Percentiles rank a stretch among this genome's conserved stretches.
Conservation (phyloP, 179 eudicot species). For the Carnegiea gigantea region DNA sequence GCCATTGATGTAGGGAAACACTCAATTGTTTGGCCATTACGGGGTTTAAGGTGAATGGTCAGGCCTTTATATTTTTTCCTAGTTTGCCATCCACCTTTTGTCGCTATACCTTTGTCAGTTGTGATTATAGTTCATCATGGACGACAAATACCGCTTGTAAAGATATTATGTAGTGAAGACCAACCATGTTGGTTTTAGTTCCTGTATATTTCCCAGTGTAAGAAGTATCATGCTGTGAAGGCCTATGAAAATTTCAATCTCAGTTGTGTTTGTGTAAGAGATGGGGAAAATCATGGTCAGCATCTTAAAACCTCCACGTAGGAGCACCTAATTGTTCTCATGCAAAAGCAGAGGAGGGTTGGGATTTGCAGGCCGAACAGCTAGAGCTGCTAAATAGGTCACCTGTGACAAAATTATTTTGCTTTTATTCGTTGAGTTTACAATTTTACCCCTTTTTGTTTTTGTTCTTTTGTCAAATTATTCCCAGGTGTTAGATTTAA, state of each 20-base stretch:
- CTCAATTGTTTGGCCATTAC: slow-evolving; percentile 2
- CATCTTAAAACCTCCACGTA: too few species aligned
- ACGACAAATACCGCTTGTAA: not conserved
- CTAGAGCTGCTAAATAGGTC: too few species aligned
- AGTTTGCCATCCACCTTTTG: slow-evolving; percentile 20
- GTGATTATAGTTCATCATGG: not conserved
- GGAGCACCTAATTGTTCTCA: too few species aligned
- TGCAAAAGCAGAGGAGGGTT: too few species aligned
- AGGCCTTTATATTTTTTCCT: slow-evolving; percentile 21
- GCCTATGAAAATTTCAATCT: not conserved
- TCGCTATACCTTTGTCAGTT: slow-evolving; percentile 8
- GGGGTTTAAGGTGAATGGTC: slow-evolving; percentile 16
- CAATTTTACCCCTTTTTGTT: too few species aligned
- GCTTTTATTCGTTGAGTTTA: too few species aligned
- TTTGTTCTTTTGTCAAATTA: too few species aligned
- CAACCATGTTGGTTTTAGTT: not conserved
- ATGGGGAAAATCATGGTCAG: too few species aligned
- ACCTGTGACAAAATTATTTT: too few species aligned
- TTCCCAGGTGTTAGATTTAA: too few species aligned
- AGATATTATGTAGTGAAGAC: not conserved
- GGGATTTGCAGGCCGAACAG: too few species aligned
- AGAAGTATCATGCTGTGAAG: not conserved
- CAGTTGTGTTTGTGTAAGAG: not conserved
- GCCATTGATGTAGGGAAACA: not conserved
- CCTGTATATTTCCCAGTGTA: not conserved